These are phyloP conservation scores for Aspergillus cavernicola DNA, from an alignment of 495 filamentous ascomycete species.

Conservation along the genomic window DNA sequence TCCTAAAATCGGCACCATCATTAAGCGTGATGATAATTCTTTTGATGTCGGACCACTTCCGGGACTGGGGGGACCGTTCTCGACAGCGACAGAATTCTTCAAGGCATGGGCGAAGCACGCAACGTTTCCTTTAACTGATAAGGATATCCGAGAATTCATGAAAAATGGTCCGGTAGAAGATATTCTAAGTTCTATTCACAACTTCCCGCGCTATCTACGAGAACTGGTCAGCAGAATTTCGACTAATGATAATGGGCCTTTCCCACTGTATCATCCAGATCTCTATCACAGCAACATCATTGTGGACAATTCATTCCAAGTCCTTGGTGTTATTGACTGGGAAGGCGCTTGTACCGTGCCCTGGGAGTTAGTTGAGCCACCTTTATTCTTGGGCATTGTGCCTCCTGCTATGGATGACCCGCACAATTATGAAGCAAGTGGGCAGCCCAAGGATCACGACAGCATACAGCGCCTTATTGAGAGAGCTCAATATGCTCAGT, in stretches of 20 bases:
- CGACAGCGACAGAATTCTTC: constrained; percentile 14
- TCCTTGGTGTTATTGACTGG: constrained; percentile 34
- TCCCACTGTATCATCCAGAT: constrained; percentile 24
- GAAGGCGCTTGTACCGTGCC: constrained; percentile 27
- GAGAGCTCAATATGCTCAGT: background rate
- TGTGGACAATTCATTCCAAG: constrained; percentile 24
- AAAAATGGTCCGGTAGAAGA: background rate
- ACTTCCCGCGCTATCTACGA: background rate
- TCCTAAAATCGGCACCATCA: constrained; percentile 11
- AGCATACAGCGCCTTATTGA: background rate
- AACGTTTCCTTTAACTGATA: background rate
- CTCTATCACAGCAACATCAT: constrained; percentile 36
- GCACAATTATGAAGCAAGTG: background rate
- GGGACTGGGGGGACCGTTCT: constrained; percentile 9
- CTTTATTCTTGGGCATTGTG: background rate
- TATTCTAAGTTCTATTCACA: background rate
- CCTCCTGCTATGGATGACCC: background rate
- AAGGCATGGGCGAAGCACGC: constrained; percentile 11
- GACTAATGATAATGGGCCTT: constrained; percentile 6
- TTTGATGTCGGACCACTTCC: constrained; percentile 12
- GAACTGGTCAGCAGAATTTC: constrained; percentile 8
- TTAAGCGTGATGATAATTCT: background rate
- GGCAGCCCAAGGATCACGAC: background rate
- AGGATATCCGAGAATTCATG: background rate
- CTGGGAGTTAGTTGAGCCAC: constrained; percentile 15